Evolutionary conservation across 2,329 filamentous ascomycete genomes (phyloP), one percentile per base, ranked within the genome.

Genomic region (Trichoderma polysporum): DNA sequence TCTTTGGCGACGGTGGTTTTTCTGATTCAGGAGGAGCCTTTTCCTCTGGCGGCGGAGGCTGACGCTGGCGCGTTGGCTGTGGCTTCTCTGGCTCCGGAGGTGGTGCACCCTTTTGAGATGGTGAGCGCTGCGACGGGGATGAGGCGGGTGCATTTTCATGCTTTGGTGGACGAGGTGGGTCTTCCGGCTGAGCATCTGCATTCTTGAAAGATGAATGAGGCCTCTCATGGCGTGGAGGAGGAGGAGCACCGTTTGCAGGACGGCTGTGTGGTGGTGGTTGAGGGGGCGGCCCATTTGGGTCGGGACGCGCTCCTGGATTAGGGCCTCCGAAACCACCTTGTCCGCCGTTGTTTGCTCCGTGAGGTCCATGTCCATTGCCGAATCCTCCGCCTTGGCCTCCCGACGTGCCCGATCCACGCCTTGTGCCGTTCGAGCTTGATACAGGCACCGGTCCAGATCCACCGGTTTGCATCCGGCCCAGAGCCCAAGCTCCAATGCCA

Each of bases 401-500:
- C 33, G 59, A 58, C 2, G 61, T 12, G 37, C 65, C 66, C 9
- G 68, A 59, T n/a, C 67, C 70, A 25, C 56, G 61, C 9, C 66
- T 53, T 31, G 66, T 49, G 50, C 47, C 58, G 60, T 37, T 52
- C 22, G 58, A 47, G 33, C 60, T 41, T 39, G 62, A 10, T 37
- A 53, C 22, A 4, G 70, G 49, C 4, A 60, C 33, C n/a, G 68
- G 69, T n/a, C 56, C 69, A 50, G 68, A 68, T n/a, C 56, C 69
- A 50, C 76, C 76, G 19, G 75, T 75, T 60, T 81, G 79, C 8
- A 78, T 78, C 33, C 79, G 74, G 13, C 79, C 79, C 66, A 79
- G 70, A 2, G 89, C 87, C 93, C 93, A 97, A 3, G 91, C 92
- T 9, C 87, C 89, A 31, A 95, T 80, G 5, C 89, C 93, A 29